Base-by-base conservation (phyloP, 345 rosid species). In the Hibiscus syriacus region DNA sequence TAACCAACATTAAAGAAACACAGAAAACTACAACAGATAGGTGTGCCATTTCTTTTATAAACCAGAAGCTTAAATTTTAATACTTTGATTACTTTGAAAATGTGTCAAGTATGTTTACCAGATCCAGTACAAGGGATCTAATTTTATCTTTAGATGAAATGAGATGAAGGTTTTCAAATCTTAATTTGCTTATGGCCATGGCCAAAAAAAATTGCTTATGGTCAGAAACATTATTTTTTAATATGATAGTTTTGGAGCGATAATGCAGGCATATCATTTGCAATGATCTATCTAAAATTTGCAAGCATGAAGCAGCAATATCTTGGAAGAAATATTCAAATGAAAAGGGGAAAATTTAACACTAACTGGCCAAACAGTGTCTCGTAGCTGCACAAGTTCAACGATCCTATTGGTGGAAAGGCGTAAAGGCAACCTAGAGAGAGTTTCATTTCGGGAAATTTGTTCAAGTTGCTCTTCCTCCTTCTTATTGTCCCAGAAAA, bases 381-480 rank as follows among this genome's bases (percentile, higher is more conserved):
- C 97, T 66, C 96, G 87, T 17, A 91, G 86, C 81, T 94, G 97
- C 72, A 91, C 96, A 68, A 91, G 97, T 72, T 94, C 96, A 82
- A 89, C 93, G 64, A 94, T 82, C 61, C 96, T 86, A 72, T 88
- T 89, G 26, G 97, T 94, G 29, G 99, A 94, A 46, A 94, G 89
- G 73, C 89, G 86, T 79, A 87, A 76, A 2, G 97, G 99, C 80
- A 94, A 81, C 78, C 99, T 86, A 16, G 97, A 94, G 36, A 94
- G 87, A 72, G 92, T 91, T 77, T 94, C 96, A 61, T 91, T 83
- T 70, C 96, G 82, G 56, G 92, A 78, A 68, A 91, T 94, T 77
- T 91, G 93, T 58, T 84, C 89, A 79, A 91, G 84, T 78, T 94
- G 99, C 76, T 89, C 97, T 80, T 94, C 97, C 82, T 89, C 97